Evolutionary conservation across 1,139 yeast species (phyloP), one percentile per base, ranked within the genome.

Genomic region (Kodamaea plutei): DNA sequence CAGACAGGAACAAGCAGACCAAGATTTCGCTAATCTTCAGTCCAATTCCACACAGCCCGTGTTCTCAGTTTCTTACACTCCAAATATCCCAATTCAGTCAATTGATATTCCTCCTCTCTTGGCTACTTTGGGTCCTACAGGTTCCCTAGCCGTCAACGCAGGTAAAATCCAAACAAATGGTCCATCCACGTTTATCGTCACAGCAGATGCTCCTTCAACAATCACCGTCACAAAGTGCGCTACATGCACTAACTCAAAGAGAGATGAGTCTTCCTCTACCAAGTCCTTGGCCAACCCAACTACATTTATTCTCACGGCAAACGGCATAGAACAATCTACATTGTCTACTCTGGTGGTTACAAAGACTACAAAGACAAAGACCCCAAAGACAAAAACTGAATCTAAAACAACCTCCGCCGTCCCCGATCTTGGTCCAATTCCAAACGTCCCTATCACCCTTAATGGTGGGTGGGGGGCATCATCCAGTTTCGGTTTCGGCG

Each of bases 1-100:
- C 10, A 74, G 88, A 56, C 50, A 56, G 27, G 53, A 55, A 1
- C 56, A 68, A 37, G 84, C 77, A 8, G 56, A 61, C 27, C 49
- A 54, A 8, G 82, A 79, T 29, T 76, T 76, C 44, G 59, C 54
- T 13, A 45, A 52, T 15, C 60, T 77, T 34, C 41, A 9, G 18
- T 23, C 15, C 15, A 16, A 4, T 11, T 12, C 23, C 7, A 10
- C 23, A 4, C 12, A 21, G 11, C 23, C 23, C 4, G 12, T 11
- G 4, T 8, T n/a, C 4, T 21, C 38, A n/a, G 26, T 39, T 3
- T 17, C 39, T 8, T 27, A 23, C 19, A 28, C 18, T 20, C 36
- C 36, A 26, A 27, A 21, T 17, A 32, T 14, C 12, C 25, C 33
- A 10, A 15, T 32, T 9, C 18, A 28, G 11, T 21, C 38, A 12